phyloP scores from a whole-genome alignment of 176 grass and related monocot genomes.

The Aegilops longissima region DNA sequence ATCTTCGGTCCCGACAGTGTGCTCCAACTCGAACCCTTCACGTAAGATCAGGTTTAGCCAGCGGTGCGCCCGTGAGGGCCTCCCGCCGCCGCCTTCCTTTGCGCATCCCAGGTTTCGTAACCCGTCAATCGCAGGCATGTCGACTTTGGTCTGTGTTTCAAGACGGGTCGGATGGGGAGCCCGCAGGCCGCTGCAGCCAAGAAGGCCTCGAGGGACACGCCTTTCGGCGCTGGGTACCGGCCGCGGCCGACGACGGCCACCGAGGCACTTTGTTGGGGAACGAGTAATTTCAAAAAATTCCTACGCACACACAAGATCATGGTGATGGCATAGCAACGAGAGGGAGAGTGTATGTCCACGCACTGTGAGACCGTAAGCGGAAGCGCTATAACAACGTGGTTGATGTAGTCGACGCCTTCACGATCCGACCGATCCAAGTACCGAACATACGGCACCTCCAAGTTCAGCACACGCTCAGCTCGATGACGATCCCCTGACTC shows the following conservation, averaged over 20 bases:
- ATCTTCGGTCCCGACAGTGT: conserved; percentile 60
- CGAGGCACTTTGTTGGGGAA: not conserved
- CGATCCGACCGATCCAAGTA: too few species aligned
- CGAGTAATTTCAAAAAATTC: too few species aligned
- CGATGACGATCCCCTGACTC: too few species aligned
- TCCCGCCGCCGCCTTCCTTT: conserved; percentile 32
- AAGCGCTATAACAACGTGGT: too few species aligned
- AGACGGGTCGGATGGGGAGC: conserved; percentile 69
- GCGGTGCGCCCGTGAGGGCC: conserved; percentile 29
- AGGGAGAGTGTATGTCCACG: too few species aligned
- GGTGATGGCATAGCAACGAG: too few species aligned
- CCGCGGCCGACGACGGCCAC: not conserved
- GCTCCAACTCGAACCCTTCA: conserved; percentile 73
- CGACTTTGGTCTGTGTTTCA: conserved; percentile 83
- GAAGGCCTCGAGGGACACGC: not conserved
- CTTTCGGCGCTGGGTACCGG: not conserved
- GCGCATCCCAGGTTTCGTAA: conserved; percentile 6
- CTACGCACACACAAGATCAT: too few species aligned
- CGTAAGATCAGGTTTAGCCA: conserved; percentile 56
- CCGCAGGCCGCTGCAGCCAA: conserved; percentile 26
- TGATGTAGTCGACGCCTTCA: too few species aligned
- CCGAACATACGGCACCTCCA: too few species aligned
- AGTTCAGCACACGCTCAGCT: too few species aligned
- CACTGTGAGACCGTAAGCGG: too few species aligned
- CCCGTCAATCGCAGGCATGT: conserved; percentile 44